Evolutionary conservation across 345 rosid genomes (phyloP), one percentile per base, ranked within the genome.

Genomic region (Rhodamnia rubescens): DNA sequence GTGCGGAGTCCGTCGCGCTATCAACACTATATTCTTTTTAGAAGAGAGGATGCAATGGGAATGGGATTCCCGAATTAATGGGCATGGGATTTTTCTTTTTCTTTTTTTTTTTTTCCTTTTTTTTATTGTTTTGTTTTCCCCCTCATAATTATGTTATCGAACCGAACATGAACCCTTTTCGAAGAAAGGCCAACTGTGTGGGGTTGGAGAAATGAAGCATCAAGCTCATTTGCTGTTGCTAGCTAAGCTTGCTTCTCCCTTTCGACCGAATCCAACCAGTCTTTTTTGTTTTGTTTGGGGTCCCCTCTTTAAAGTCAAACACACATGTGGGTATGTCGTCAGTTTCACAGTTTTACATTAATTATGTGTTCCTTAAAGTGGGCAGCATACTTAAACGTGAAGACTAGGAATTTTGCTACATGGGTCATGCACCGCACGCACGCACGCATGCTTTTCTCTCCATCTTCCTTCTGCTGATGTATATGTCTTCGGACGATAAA

Each of bases 1-100:
- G 12, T 18, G 18, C 9, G 5, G 5, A 20, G 12, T 8, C 36
- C 0, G 13, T 1, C 1, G 78, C 3, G 1, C 12, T 32, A 0
- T 69, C 12, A 4, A 16, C 24, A 69, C 32, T 32, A 69, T 69
- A 32, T 69, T 32, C 78, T 69, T 18, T 69, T 11, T 16, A 24
- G 40, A 42, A 53, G 55, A 52, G 47, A n/a, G 84, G 88, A 20
- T 52, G 84, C 44, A 87, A 87, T 50, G 87, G 87, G 87, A 86
- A 86, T 86, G 52, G 50, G 84, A 83, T 52, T 69, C 78, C 47
- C 16, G 78, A 69, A 69, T 8, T 69, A 32, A 69, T 69, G 78
- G 78, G 44, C 78, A 69, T 69, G 78, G 44, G 78, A 69, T 69
- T 69, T 64, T 32, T 32, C 78, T 29, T 18, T 10, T 32, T 7